Evolutionary conservation across 805 yeast genomes (phyloP), one percentile per base, ranked within the genome.

Genomic region (Tetrapisispora namnaoensis): DNA sequence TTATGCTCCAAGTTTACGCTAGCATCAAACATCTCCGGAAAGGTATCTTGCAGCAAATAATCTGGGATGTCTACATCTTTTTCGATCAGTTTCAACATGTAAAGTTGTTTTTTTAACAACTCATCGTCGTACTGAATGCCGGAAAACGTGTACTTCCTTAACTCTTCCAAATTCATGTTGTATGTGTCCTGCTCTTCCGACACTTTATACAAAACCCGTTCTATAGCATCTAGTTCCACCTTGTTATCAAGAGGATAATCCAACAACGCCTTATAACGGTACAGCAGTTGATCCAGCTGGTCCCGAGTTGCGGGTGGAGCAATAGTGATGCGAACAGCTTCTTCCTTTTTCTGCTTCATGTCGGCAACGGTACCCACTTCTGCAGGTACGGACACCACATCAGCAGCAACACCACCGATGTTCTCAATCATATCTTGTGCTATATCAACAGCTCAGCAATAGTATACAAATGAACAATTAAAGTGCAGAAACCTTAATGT

Each of bases 21-120:
- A 41, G 37, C 60, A 18, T 68, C 58, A 3, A 41, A 24, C 3
- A 35, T 32, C 32, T 47, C 44, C 11, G 37, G 8, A 34, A 37
- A 37, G 9, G 30, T 18, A 14, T 61, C 60, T 37, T 68, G 70
- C 53, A 78, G 78, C 18, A 83, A 59, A 4, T 68, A 57, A 32
- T 70, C 73, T 0, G 91, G 88, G 43, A 86, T 63, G 58, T 81
- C 85, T 50, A 82, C 54, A 61, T 84, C 87, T 55, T 73, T 78
- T 2, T 87, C 76, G 38, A 86, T 64, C 17, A 83, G 59, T 58
- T 84, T 86, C 46, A 84, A 72, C 0, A 82, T 83, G 17, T 78
- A 64, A 20, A 86, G 61, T 61, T 86, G 95, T 50, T 77, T 74
- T 41, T 72, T 67, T 45, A 86, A 65, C 16, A 80, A 57, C 2